Base-by-base conservation (phyloP, 2,329 filamentous ascomycete species). In the Claviceps sp. region DNA sequence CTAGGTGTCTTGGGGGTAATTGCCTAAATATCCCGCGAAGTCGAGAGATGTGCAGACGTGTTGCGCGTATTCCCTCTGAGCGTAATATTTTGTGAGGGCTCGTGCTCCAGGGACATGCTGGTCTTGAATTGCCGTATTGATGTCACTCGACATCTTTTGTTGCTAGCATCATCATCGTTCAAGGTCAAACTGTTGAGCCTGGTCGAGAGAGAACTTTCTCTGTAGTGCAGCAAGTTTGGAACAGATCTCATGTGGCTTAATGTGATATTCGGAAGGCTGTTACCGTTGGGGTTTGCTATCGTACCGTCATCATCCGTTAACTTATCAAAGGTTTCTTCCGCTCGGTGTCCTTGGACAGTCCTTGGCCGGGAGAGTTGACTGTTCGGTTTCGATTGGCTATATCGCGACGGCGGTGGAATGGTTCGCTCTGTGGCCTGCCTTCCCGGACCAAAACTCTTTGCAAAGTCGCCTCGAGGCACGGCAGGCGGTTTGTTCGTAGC, bases 391-490 rank as follows among this genome's bases (percentile, higher is more conserved):
- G 70, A 62, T 60, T 73, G 75, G 51, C 73, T 68, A 44, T 74
- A 66, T 55, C 75, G 74, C 24, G 69, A 68, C 57, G 78, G 68
- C 39, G 79, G 70, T 6, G 77, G 73, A 55, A 78, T 72, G 3
- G 77, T 72, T 51, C 78, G 75, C 64, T 72, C 67, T 54, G 68
- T 60, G 5, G 67, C 57, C 5, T 76, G 70, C 56, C 80, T 75
- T 14, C 71, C 73, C 13, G 75, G 72, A 1, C 81, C 80, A 30
- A 81, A 64, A 59, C 78, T 84, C 55, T 73, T 77, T 14, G 77
- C 73, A 56, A 82, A 81, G 55, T 70, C 73, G 56, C 68, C 73
- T 50, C 70, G 68, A 5, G 65, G 60, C 24, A 61, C 22, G 19
- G 47, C 51, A 44, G 59, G 47, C 8, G 56, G 46, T 26, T 51